Evolutionary conservation across 768 basidiomycete species (phyloP).

Genomic region (Xanthoconium stramineum): DNA sequence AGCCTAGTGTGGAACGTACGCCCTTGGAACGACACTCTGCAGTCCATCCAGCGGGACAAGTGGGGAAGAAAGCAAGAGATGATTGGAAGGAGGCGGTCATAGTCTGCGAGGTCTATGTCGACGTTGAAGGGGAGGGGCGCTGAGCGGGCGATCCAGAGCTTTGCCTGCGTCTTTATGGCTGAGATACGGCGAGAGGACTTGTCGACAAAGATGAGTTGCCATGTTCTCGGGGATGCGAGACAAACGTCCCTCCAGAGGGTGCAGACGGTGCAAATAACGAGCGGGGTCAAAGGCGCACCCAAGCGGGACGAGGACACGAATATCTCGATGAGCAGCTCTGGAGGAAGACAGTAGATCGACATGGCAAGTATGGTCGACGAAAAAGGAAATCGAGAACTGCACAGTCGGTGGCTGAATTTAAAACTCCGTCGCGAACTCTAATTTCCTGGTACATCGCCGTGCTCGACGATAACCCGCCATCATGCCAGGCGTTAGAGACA

Average conservation of each 20-base stretch:
- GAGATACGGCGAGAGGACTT: slow-evolving; percentile 35
- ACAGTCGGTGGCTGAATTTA: slow-evolving; percentile 36
- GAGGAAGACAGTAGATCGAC: slow-evolving; percentile 41
- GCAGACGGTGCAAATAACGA: slow-evolving; percentile 53
- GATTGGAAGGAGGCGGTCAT: slow-evolving; percentile 57
- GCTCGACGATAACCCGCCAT: slow-evolving; percentile 38
- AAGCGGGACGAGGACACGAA: slow-evolving; percentile 43
- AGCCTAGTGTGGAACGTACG: slow-evolving; percentile 28
- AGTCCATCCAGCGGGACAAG: slow-evolving; percentile 56
- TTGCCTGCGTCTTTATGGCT: slow-evolving; percentile 46
- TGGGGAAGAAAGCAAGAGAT: slow-evolving; percentile 59
- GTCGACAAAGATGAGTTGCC: slow-evolving; percentile 56
- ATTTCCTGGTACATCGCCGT: slow-evolving; percentile 43
- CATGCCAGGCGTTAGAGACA: slow-evolving; percentile 84
- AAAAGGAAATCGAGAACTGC: slow-evolving; percentile 35
- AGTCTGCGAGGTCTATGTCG: slow-evolving; percentile 44
- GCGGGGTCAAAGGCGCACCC: slow-evolving; percentile 45
- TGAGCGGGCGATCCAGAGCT: slow-evolving; percentile 54
- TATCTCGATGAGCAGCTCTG: slow-evolving; percentile 62
- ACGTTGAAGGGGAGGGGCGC: slow-evolving; percentile 53
- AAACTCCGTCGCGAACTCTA: slow-evolving; percentile 35
- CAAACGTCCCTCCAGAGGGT: slow-evolving; percentile 56
- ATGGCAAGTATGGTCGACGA: background rate
- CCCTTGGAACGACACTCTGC: slow-evolving; percentile 41
- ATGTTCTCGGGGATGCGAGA: slow-evolving; percentile 52